phyloP scores from a whole-genome alignment of 192 early-diverging fungal species.

The Chytriomyces confervae region DNA sequence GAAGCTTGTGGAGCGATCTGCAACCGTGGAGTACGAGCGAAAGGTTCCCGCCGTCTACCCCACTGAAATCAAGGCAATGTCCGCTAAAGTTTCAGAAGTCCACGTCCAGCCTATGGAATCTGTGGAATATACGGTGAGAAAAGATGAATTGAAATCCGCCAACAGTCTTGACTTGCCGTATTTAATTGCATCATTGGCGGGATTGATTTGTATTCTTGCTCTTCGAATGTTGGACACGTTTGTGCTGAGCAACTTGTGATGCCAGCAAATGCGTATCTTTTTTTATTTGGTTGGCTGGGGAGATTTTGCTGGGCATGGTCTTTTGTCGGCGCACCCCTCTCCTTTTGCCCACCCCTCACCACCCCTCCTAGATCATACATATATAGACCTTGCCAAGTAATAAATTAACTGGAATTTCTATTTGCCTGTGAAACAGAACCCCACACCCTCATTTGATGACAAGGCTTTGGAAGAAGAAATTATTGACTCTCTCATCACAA shows the following conservation, averaged over 20 bases:
- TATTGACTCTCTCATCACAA: constrained; percentile 84
- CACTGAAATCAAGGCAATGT: constrained; percentile 1
- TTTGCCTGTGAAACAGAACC: constrained; percentile 38
- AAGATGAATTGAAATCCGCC: constrained; percentile 21
- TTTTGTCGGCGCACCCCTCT: not conserved
- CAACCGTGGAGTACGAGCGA: not conserved
- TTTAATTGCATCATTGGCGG: constrained; percentile 36
- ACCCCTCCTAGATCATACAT: not conserved
- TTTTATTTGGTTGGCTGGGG: not conserved
- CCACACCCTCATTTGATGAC: constrained; percentile 55
- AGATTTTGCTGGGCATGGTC: constrained; percentile 12
- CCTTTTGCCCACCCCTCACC: not conserved
- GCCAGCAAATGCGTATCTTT: not conserved
- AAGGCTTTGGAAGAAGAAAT: constrained; percentile 76
- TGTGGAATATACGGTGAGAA: constrained; percentile 35
- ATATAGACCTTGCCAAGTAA: constrained; percentile 7
- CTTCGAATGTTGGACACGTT: constrained; percentile 24
- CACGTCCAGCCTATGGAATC: not conserved
- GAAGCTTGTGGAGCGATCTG: constrained; percentile 48
- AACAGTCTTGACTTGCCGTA: constrained; percentile 28
- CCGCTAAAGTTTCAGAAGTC: not conserved
- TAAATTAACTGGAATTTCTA: constrained; percentile 28
- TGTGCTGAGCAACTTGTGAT: constrained; percentile 32
- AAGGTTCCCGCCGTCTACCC: not conserved
- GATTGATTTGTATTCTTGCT: constrained; percentile 28